Percentiles rank a stretch among this genome's conserved stretches.
phyloP scores from a whole-genome alignment of 2,329 filamentous ascomycete genomes.

The Fusarium longipes region DNA sequence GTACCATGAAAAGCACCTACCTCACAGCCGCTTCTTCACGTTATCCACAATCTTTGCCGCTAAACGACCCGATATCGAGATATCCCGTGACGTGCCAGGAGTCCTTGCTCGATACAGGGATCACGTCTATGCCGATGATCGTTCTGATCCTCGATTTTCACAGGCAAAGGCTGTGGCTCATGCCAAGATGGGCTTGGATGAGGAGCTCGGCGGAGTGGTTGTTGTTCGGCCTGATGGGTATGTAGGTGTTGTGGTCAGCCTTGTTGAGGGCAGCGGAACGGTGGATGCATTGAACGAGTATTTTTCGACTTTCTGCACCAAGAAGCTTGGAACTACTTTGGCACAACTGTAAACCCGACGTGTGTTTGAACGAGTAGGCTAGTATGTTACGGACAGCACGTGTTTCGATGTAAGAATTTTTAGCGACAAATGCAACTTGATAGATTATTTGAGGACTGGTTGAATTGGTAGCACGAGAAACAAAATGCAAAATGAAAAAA shows the following conservation, averaged over 20 bases:
- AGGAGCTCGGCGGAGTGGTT: constrained; percentile 80
- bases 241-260: constrained; percentile 77
- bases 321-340: constrained; percentile 58
- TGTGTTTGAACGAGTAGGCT: background rate
- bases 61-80: constrained; percentile 75
- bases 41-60: constrained; percentile 80
- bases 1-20: constrained; percentile 85
- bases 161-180: constrained; percentile 80
- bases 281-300: constrained; percentile 86
- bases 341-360: constrained; percentile 43
- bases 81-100: constrained; percentile 75
- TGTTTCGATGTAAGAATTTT: background rate
- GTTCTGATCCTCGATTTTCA: constrained; percentile 76
- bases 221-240: constrained; percentile 90
- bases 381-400: background rate
- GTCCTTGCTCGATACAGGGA: constrained; percentile 80
- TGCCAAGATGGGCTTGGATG: constrained; percentile 84
- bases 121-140: constrained; percentile 88
- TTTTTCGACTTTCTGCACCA: constrained; percentile 78
- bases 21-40: constrained; percentile 85
- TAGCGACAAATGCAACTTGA: constrained; percentile 2
- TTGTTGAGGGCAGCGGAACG: constrained; percentile 82
- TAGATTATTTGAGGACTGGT: background rate
- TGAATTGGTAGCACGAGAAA: background rate
- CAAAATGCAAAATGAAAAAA: too few species aligned